Base-by-base conservation (phyloP, 768 basidiomycete genomes). In the Xanthoconium purpureum region DNA sequence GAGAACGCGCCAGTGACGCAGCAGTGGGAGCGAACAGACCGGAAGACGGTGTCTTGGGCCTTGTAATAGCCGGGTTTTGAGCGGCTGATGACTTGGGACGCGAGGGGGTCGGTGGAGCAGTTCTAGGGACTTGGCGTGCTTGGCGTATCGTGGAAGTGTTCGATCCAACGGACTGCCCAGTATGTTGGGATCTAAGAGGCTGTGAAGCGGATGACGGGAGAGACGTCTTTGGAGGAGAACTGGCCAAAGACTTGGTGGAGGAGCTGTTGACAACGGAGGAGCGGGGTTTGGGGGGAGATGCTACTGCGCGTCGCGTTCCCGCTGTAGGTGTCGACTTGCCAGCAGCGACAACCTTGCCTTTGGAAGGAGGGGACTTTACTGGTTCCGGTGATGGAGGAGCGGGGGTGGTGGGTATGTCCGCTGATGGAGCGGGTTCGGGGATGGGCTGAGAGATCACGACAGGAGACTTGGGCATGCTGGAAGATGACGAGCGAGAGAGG, bases 11-110 rank as follows among this genome's bases (percentile, higher is more conserved):
- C 9, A 92, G 80, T 10, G 89, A 90, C 4, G 90, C 88, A 0
- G 89, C 91, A 1, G 91, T 93, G 1, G 91, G 91, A 8, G 91
- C 89, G 64, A 87, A 91, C 20, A 91, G 69, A 13, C 88, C 85
- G 2, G 83, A 75, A 6, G 83, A 80, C 3, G 86, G 84, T 0
- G 85, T 85, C 72, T 85, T 88, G 36, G 82, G 79, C 53, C 80
- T 77, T 30, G 65, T 9, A 24, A 55, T 48, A 43, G 61, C 29
- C 5, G 58, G 58, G 46, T 64, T 50, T 15, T 65, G 70, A 44
- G 50, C 32, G 10, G 56, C 50, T 9, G 75, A 71, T 15, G 77
- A 72, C 64, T 76, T 76, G 35, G 76, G 72, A 38, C 76, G 68
- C 32, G 71, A 65, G 10, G 71, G 71, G 1, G 70, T 71, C 30